A percentile compares a stretch with the other conserved stretches of the same genome.
These are phyloP conservation scores for Tephrocybe sp. DNA, from an alignment of 768 basidiomycete species.

Conservation along the genomic window DNA sequence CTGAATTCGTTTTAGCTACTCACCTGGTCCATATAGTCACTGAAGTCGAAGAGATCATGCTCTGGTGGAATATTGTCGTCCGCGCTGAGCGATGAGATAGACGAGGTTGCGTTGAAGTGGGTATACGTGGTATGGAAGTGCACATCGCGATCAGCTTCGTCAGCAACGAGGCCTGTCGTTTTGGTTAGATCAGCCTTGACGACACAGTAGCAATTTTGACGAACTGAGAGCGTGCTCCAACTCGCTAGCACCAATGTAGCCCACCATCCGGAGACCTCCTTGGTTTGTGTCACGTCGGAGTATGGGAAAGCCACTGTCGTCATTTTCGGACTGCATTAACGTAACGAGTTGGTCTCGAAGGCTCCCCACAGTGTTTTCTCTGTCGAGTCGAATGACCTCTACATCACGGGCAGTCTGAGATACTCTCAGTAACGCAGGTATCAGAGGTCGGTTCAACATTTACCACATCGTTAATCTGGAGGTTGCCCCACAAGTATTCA, in stretches of 20 bases:
- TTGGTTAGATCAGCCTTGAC: constrained; percentile 1
- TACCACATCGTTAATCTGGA: constrained; percentile 79
- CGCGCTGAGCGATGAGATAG: constrained; percentile 53
- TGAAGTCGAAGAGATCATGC: constrained; percentile 74
- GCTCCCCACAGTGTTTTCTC: constrained; percentile 72
- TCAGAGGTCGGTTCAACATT: constrained; percentile 25
- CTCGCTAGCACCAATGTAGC: constrained; percentile 91
- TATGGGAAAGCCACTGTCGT: constrained; percentile 88
- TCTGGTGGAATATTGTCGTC: constrained; percentile 24
- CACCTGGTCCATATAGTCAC: constrained; percentile 89
- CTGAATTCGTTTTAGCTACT: constrained; percentile 8
- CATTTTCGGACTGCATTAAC: constrained; percentile 57
- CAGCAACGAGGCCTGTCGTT: constrained; percentile 68
- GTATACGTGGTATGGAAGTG: constrained; percentile 56
- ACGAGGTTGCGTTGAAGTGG: constrained; percentile 49
- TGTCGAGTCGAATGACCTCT: constrained; percentile 71
- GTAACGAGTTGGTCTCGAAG: constrained; percentile 69
- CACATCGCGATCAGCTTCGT: constrained; percentile 65
- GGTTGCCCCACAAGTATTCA: constrained; percentile 83
- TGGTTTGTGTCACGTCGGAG: constrained; percentile 50
- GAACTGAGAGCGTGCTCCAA: constrained; percentile 89
- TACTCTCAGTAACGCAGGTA: not conserved
- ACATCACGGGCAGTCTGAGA: constrained; percentile 64
- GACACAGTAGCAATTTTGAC: constrained; percentile 25
- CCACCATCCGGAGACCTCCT: constrained; percentile 67